Conservation (phyloP, 805 yeast genomes). For the Myxozyma monticola region DNA sequence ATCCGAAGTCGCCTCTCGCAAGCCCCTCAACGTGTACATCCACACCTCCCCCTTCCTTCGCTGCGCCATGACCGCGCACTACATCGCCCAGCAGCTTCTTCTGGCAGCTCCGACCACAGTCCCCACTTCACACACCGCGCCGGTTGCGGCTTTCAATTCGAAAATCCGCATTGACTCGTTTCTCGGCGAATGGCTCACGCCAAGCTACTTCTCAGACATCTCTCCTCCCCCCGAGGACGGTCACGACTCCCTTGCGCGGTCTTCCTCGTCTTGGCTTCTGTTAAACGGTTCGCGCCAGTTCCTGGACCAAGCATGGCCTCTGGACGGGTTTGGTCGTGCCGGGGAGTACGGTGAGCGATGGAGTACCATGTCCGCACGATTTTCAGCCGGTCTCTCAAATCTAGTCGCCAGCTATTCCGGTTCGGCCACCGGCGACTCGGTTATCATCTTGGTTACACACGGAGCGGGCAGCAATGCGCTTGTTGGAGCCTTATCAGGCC, state of each 20-base stretch:
- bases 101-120: too few relatives aligned
- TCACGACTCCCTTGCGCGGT: constrained; percentile 34
- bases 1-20: neutral
- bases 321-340: constrained; percentile 33
- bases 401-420: constrained; percentile 33
- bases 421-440: constrained; percentile 14
- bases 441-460: constrained; percentile 41
- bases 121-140: neutral
- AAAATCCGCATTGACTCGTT: constrained; percentile 36
- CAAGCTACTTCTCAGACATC: constrained; percentile 40
- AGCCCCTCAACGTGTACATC: constrained; percentile 25
- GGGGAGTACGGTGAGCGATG: constrained; percentile 44
- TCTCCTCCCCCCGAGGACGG: constrained; percentile 43
- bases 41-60: constrained; percentile 43
- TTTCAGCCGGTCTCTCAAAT: constrained; percentile 33
- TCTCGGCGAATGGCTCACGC: constrained; percentile 44
- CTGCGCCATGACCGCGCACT: constrained; percentile 41
- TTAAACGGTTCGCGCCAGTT: constrained; percentile 14
- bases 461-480: constrained; percentile 44
- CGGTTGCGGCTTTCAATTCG: neutral
- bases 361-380: constrained; percentile 40
- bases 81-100: constrained; percentile 33
- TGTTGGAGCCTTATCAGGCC: constrained; percentile 37
- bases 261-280: constrained; percentile 33
- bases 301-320: constrained; percentile 35